Evolutionary conservation across 1,284 basidiomycete genomes (phyloP).

Genomic region (Cutaneotrichosporon cutaneum): DNA sequence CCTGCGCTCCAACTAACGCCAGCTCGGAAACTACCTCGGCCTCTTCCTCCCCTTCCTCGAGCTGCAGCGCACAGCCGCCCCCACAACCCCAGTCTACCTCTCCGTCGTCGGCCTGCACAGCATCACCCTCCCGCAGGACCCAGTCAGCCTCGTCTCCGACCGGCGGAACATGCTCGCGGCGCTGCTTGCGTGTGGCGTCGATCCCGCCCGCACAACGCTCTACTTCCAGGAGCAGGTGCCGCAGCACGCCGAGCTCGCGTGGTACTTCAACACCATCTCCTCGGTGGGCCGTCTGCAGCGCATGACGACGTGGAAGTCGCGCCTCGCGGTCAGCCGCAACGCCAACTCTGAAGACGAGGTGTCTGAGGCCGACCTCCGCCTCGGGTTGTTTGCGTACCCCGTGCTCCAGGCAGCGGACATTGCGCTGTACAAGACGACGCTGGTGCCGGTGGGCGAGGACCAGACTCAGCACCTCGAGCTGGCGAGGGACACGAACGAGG

Average conservation of each 20-base stretch:
- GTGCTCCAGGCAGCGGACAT: slow-evolving; percentile 93
- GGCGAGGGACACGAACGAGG: slow-evolving; percentile 74
- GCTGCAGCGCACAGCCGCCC: slow-evolving; percentile 64
- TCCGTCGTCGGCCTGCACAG: slow-evolving; percentile 91
- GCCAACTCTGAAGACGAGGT: slow-evolving; percentile 71
- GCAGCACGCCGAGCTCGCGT: slow-evolving; percentile 83
- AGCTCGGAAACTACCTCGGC: slow-evolving; percentile 93
- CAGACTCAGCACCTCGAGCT: slow-evolving; percentile 92
- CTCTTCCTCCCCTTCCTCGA: slow-evolving; percentile 45
- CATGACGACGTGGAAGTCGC: slow-evolving; percentile 89
- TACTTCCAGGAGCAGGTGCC: slow-evolving; percentile 87
- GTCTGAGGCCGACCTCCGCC: slow-evolving; percentile 75
- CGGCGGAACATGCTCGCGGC: slow-evolving; percentile 77
- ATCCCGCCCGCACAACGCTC: slow-evolving; percentile 71
- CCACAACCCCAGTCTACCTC: slow-evolving; percentile 69
- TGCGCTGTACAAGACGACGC: slow-evolving; percentile 81
- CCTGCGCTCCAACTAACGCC: slow-evolving; percentile 5
- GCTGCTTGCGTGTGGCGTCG: slow-evolving; percentile 79
- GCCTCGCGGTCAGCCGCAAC: slow-evolving; percentile 64
- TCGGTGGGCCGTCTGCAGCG: slow-evolving; percentile 76
- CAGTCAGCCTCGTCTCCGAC: slow-evolving; percentile 62
- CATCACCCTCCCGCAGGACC: slow-evolving; percentile 83
- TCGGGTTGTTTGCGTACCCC: slow-evolving; percentile 87
- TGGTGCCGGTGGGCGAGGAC: slow-evolving; percentile 94
- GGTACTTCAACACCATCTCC: slow-evolving; percentile 83